Conservation (phyloP, 1,139 yeast species). For the Pichia sp. region DNA sequence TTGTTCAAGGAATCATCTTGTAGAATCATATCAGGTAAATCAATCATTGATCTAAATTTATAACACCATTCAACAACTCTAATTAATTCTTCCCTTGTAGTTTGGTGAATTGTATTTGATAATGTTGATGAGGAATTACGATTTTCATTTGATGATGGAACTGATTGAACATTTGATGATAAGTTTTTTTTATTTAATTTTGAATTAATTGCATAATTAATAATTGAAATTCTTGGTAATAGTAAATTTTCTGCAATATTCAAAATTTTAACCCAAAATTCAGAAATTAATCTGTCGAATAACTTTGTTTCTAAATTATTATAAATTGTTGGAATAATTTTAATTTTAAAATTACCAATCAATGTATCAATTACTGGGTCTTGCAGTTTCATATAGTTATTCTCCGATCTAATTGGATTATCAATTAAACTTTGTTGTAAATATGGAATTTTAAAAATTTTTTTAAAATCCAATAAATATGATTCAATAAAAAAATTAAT, state of each 20-base stretch:
- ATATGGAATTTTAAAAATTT: constrained; percentile 21
- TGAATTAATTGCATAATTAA: constrained; percentile 20
- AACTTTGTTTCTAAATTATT: constrained; percentile 27
- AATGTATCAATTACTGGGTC: constrained; percentile 22
- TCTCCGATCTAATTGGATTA: constrained; percentile 19
- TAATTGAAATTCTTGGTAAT: constrained; percentile 25
- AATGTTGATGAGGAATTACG: constrained; percentile 3
- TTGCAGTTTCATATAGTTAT: constrained; percentile 18
- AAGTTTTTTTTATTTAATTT: constrained; percentile 21
- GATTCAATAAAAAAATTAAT: constrained; percentile 25
- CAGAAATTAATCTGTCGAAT: constrained; percentile 24
- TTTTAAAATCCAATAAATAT: constrained; percentile 22
- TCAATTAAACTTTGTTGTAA: constrained; percentile 22
- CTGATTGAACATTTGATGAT: background rate
- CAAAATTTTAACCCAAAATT: constrained; percentile 25
- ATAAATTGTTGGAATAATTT: constrained; percentile 22
- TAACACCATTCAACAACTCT: constrained; percentile 28
- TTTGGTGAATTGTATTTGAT: constrained; percentile 11
- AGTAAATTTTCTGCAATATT: constrained; percentile 25
- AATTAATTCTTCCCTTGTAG: constrained; percentile 22
- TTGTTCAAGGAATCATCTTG: constrained; percentile 17
- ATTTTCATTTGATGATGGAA: background rate
- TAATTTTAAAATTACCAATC: constrained; percentile 21
- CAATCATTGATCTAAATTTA: constrained; percentile 25
- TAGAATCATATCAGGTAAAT: constrained; percentile 21